A percentile compares a stretch with the other conserved stretches of the same genome.
Evolutionary conservation across 495 filamentous ascomycete species (phyloP).

Genomic region (Penicillium turbatum): DNA sequence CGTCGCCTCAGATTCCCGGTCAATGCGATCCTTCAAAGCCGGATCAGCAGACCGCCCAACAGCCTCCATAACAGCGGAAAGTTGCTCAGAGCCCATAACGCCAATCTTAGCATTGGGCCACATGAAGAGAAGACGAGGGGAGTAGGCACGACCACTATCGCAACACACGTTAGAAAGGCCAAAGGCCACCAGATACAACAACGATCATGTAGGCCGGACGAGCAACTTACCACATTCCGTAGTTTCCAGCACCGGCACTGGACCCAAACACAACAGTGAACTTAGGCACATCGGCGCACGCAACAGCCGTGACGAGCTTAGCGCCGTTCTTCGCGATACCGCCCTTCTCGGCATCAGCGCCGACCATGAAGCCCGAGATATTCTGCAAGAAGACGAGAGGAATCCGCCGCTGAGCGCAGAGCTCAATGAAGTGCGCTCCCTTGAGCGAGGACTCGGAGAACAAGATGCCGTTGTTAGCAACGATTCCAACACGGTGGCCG

Average conservation of each 20-base stretch:
- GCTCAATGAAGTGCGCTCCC: constrained; percentile 95
- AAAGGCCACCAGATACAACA: not conserved
- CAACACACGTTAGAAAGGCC: constrained; percentile 3
- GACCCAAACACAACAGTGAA: constrained; percentile 93
- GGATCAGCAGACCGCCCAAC: constrained; percentile 83
- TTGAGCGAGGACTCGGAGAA: constrained; percentile 89
- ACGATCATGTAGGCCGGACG: not conserved
- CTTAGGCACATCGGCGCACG: constrained; percentile 93
- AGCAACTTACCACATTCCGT: constrained; percentile 69
- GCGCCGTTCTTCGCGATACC: constrained; percentile 98
- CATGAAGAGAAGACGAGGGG: constrained; percentile 88
- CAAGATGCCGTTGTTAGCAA: constrained; percentile 97
- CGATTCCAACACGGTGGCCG: constrained; percentile 85
- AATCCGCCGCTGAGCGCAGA: constrained; percentile 87
- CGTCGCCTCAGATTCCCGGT: constrained; percentile 81
- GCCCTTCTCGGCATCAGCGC: constrained; percentile 82
- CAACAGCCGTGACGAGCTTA: constrained; percentile 93
- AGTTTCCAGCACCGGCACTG: constrained; percentile 70
- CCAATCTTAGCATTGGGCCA: constrained; percentile 95
- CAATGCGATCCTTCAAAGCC: constrained; percentile 77
- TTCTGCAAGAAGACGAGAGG: constrained; percentile 94
- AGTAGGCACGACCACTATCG: constrained; percentile 81
- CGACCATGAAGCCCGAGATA: constrained; percentile 98
- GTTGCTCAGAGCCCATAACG: constrained; percentile 94
- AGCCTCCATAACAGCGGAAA: constrained; percentile 89